Conservation (phyloP, 2,329 filamentous ascomycete species). For the Seiridium unicorne region DNA sequence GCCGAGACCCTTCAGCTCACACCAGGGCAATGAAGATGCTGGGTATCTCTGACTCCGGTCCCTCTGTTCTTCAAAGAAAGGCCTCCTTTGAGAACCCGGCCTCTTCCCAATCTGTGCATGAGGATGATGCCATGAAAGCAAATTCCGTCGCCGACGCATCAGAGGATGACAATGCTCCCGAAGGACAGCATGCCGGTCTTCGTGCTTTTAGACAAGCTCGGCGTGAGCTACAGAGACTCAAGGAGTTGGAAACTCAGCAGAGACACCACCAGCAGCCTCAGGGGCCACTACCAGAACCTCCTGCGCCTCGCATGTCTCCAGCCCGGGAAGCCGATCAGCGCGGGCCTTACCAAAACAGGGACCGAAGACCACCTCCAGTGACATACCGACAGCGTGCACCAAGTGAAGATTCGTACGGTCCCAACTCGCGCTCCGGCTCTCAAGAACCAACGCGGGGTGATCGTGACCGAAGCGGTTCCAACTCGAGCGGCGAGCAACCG, state of each 20-base stretch:
- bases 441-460: conserved; percentile 31
- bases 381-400: conserved; percentile 42
- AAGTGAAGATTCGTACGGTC: conserved; percentile 39
- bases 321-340: conserved; percentile 20
- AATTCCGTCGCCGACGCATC: conserved; percentile 6
- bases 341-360: conserved; percentile 39
- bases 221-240: conserved; percentile 54
- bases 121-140: conserved; percentile 3
- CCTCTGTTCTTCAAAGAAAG: conserved; percentile 19
- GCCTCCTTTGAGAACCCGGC: conserved; percentile 8
- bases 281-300: conserved; percentile 16
- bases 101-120: conserved; percentile 12
- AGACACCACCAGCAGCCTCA: conserved; percentile 34
- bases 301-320: conserved; percentile 17
- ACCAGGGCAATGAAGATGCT: conserved; percentile 62
- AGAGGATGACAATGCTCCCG: conserved; percentile 12
- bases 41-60: conserved; percentile 46
- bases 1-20: conserved; percentile 35
- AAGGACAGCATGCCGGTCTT: conserved; percentile 46
- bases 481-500: conserved; percentile 44
- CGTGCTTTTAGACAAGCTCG: conserved; percentile 57
- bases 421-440: conserved; percentile 20
- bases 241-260: conserved; percentile 48
- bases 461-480: conserved; percentile 54
- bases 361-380: conserved; percentile 43